phyloP scores from a whole-genome alignment of 2,329 filamentous ascomycete species.

The Lanzia echinophila region DNA sequence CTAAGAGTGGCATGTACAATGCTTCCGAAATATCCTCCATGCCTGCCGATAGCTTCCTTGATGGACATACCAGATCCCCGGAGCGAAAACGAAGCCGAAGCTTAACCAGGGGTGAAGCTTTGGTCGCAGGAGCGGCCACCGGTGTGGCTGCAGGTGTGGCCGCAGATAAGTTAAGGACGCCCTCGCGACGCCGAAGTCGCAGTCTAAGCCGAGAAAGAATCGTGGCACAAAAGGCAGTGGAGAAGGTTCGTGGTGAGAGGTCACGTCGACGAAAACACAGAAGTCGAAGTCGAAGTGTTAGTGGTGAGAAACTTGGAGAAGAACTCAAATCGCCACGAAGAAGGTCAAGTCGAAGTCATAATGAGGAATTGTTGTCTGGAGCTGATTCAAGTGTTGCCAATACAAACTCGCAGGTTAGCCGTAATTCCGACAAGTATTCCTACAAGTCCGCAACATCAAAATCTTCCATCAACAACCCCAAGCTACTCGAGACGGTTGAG shows the following conservation, averaged over 20 bases:
- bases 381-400: constrained; percentile 54
- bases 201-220: constrained; percentile 62
- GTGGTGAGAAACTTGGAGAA: constrained; percentile 38
- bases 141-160: constrained; percentile 32
- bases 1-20: constrained; percentile 56
- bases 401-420: constrained; percentile 45
- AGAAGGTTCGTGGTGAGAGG: constrained; percentile 53
- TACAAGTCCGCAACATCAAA: constrained; percentile 47
- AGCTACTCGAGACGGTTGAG: constrained; percentile 64
- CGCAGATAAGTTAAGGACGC: constrained; percentile 49
- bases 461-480: constrained; percentile 66
- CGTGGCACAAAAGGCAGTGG: constrained; percentile 57
- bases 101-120: constrained; percentile 24
- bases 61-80: constrained; percentile 36
- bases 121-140: constrained; percentile 32
- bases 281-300: constrained; percentile 40
- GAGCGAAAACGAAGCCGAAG: constrained; percentile 29
- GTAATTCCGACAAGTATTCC: constrained; percentile 51
- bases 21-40: constrained; percentile 83
- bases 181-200: constrained; percentile 50
- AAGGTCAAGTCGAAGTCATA: constrained; percentile 42
- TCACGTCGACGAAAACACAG: constrained; percentile 37
- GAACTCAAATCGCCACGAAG: constrained; percentile 40
- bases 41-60: constrained; percentile 65
- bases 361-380: constrained; percentile 40